A percentile compares a stretch with the other conserved stretches of the same genome.
Conservation (phyloP, 2,329 filamentous ascomycete genomes). For the Aspergillus pseudoviridinutans region DNA sequence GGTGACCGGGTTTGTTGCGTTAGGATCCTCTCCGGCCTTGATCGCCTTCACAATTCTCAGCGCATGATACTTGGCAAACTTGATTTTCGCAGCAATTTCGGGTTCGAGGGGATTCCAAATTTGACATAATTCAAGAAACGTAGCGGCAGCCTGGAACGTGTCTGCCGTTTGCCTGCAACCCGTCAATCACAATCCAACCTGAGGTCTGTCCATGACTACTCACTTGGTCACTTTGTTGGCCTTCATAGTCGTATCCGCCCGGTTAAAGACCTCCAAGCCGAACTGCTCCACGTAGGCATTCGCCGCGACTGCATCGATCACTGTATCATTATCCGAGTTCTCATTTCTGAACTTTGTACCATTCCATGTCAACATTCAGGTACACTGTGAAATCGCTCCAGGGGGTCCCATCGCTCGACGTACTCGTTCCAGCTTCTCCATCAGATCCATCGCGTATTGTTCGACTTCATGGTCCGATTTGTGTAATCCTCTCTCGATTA, state of each 20-base stretch:
- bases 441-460: constrained; percentile 73
- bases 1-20: constrained; percentile 75
- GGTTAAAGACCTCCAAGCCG: constrained; percentile 78
- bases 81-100: constrained; percentile 81
- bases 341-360: constrained; percentile 61
- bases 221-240: constrained; percentile 80
- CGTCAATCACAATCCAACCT: constrained; percentile 5
- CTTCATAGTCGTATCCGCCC: constrained; percentile 76
- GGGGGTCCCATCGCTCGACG: constrained; percentile 11
- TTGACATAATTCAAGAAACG: constrained; percentile 82
- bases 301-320: constrained; percentile 78
- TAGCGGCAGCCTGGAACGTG: constrained; percentile 87
- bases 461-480: constrained; percentile 72
- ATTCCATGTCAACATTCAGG: constrained; percentile 5
- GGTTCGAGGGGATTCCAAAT: constrained; percentile 75
- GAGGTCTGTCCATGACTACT: constrained; percentile 9
- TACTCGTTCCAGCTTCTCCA: constrained; percentile 86
- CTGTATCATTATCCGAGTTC: constrained; percentile 73
- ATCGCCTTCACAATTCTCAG: constrained; percentile 85
- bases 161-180: constrained; percentile 75
- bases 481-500: constrained; percentile 77
- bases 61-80: constrained; percentile 95
- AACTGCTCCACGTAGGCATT: constrained; percentile 95
- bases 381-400: not conserved
- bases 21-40: constrained; percentile 87